These are phyloP conservation scores for Trichoderma asperelloides DNA, from an alignment of 495 filamentous ascomycete genomes.

Conservation along the genomic window DNA sequence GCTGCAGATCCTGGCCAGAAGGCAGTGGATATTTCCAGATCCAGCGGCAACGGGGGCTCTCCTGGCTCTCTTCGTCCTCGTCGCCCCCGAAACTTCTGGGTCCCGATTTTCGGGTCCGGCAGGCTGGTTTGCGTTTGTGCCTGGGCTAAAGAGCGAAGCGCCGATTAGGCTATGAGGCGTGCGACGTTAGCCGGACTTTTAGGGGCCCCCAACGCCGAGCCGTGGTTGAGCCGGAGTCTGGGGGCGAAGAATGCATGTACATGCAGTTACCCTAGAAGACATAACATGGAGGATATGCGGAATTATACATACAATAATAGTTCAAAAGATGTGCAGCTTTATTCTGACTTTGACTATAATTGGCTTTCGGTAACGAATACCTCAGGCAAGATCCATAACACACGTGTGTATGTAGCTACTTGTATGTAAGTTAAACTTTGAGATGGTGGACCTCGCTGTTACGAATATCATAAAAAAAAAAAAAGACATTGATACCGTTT, in stretches of 20 bases:
- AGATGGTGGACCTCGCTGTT: too few relatives aligned
- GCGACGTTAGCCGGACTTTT: background rate
- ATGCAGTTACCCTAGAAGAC: background rate
- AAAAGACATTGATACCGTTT: too few relatives aligned
- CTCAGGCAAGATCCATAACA: too few relatives aligned
- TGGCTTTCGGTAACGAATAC: too few relatives aligned
- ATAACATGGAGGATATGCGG: background rate
- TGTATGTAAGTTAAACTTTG: too few relatives aligned
- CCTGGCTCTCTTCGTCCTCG: background rate
- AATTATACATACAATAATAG: background rate
- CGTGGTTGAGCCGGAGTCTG: background rate
- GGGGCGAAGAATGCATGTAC: background rate
- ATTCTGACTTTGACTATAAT: too few relatives aligned
- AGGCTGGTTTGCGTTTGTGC: background rate
- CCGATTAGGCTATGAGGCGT: background rate
- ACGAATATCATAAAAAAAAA: too few relatives aligned
- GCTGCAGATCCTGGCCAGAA: too few relatives aligned
- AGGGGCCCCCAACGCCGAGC: background rate
- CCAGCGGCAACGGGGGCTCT: too few relatives aligned
- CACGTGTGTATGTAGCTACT: too few relatives aligned
- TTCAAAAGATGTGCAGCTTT: too few relatives aligned
- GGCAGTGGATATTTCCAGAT: too few relatives aligned
- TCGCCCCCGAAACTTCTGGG: background rate
- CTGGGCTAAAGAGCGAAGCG: background rate
- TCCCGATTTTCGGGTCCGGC: constrained; percentile 5